phyloP scores from a whole-genome alignment of 805 yeast genomes.

The Candida coleopterorum region DNA sequence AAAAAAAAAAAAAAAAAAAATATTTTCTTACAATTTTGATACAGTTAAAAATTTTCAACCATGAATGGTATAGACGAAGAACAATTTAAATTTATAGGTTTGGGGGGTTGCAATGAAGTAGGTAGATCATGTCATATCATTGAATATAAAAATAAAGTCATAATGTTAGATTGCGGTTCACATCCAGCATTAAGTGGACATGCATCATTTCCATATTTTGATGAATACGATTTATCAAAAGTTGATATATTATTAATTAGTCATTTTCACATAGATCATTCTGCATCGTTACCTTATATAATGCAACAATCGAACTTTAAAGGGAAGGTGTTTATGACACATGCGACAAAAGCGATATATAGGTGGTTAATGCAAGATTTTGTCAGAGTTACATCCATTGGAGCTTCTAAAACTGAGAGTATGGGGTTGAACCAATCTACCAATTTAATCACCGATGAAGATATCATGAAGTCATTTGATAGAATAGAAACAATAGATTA shows the following conservation, averaged over 20 bases:
- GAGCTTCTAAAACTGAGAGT: slow-evolving; percentile 44
- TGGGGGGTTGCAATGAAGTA: slow-evolving; percentile 98
- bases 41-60: no score
- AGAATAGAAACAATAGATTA: slow-evolving; percentile 90
- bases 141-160: slow-evolving; percentile 87
- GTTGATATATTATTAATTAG: slow-evolving; percentile 85
- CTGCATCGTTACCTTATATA: slow-evolving; percentile 95
- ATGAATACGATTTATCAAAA: slow-evolving; percentile 84
- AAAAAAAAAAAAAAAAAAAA: not conserved
- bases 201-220: slow-evolving; percentile 90
- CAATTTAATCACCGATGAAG: slow-evolving; percentile 83
- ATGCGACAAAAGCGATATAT: slow-evolving; percentile 97
- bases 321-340: slow-evolving; percentile 98
- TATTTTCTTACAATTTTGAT: not conserved
- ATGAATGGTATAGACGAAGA: slow-evolving; percentile 28
- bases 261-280: slow-evolving; percentile 97
- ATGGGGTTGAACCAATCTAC: slow-evolving; percentile 34
- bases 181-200: slow-evolving; percentile 94
- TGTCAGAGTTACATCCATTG: slow-evolving; percentile 76
- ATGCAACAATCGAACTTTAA: slow-evolving; percentile 94
- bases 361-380: slow-evolving; percentile 94
- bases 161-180: slow-evolving; percentile 97
- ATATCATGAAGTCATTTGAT: slow-evolving; percentile 81
- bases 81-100: slow-evolving; percentile 65
- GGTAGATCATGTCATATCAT: slow-evolving; percentile 94